phyloP scores from a whole-genome alignment of 805 yeast species.

The Barnettozyma sucrosica region DNA sequence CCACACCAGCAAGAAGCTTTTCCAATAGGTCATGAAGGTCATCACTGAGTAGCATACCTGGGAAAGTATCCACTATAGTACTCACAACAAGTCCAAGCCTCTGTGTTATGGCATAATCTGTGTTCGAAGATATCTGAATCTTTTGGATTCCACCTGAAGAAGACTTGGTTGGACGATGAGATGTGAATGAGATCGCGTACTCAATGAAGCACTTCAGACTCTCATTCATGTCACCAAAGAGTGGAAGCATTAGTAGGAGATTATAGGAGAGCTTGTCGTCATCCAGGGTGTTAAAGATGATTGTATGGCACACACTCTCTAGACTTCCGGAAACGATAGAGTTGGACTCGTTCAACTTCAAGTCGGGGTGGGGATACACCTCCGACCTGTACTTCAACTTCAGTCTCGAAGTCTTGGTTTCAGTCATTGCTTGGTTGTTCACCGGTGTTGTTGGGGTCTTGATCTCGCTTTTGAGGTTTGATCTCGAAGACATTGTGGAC shows the following conservation, averaged over 20 bases:
- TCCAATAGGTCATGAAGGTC: conserved; percentile 53
- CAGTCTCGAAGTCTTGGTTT: conserved; percentile 6
- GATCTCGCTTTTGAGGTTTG: conserved; percentile 13
- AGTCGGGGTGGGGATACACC: conserved; percentile 56
- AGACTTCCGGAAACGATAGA: conserved; percentile 48
- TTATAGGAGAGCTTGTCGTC: conserved; percentile 36
- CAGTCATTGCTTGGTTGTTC: background rate
- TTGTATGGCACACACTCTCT: conserved; percentile 74
- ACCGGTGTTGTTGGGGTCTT: conserved; percentile 11
- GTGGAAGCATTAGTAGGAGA: conserved; percentile 47
- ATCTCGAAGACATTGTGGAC: conserved; percentile 20
- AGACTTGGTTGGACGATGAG: conserved; percentile 21
- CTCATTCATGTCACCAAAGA: conserved; percentile 42
- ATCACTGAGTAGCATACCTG: conserved; percentile 65
- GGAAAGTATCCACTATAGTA: conserved; percentile 51
- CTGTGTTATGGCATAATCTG: conserved; percentile 38
- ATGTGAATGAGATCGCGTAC: conserved; percentile 32
- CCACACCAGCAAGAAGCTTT: conserved; percentile 42
- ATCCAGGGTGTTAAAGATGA: conserved; percentile 47
- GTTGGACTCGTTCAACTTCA: conserved; percentile 43
- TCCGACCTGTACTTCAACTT: conserved; percentile 34
- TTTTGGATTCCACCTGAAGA: conserved; percentile 8
- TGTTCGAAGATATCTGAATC: conserved; percentile 25
- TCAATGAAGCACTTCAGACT: conserved; percentile 41
- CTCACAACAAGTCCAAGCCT: conserved; percentile 50